Percentiles rank a stretch among this genome's conserved stretches.
Evolutionary conservation across 306 rosid genomes (phyloP).

Genomic region (Prunus kanzakura): DNA sequence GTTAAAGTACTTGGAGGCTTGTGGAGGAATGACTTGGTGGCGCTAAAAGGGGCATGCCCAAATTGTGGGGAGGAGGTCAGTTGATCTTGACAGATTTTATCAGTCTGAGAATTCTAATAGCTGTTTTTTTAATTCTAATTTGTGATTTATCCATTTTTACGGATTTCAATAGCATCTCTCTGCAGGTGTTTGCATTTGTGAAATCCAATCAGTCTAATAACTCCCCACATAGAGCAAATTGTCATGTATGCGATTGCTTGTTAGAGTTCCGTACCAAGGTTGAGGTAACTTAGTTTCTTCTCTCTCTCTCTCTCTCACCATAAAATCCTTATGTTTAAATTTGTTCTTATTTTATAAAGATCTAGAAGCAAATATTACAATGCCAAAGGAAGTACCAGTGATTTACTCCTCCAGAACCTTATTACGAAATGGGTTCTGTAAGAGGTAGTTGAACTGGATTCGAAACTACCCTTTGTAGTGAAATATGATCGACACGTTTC

Average conservation of each 20-base stretch:
- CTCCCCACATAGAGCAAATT: constrained; percentile 83
- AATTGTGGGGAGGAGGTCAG: constrained; percentile 93
- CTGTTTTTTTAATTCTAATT: background rate
- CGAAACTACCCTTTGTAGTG: background rate
- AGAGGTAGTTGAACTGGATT: background rate
- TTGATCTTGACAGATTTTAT: constrained; percentile 13
- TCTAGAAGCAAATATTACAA: background rate
- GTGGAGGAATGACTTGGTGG: constrained; percentile 80
- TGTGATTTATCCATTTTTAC: background rate
- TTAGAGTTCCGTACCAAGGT: constrained; percentile 76
- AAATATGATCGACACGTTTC: background rate
- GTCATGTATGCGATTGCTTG: constrained; percentile 79
- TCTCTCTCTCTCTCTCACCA: background rate
- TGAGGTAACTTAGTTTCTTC: constrained; percentile 52
- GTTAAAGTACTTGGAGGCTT: constrained; percentile 79
- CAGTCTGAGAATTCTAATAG: background rate
- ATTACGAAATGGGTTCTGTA: background rate
- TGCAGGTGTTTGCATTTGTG: constrained; percentile 96
- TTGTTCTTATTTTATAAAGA: background rate
- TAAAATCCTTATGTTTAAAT: background rate
- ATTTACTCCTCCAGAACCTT: background rate
- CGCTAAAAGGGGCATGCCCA: constrained; percentile 84
- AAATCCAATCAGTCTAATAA: constrained; percentile 44
- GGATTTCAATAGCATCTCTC: constrained; percentile 3
- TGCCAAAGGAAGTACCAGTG: background rate